A percentile compares a stretch with the other conserved stretches of the same genome.
Evolutionary conservation across 2,329 filamentous ascomycete genomes (phyloP).

Genomic region (Botrytis cinerea): DNA sequence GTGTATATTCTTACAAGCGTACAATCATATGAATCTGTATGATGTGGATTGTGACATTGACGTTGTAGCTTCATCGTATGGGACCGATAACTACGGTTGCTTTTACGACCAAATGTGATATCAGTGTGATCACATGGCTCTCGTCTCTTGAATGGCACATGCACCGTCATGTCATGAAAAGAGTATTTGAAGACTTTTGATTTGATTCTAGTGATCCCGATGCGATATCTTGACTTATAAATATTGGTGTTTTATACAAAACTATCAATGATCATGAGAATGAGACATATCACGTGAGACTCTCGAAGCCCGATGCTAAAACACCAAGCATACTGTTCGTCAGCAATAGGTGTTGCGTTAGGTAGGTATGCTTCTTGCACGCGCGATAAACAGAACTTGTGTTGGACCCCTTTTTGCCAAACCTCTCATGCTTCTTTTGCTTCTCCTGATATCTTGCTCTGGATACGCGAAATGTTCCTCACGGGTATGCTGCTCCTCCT

Average conservation of each 20-base stretch:
- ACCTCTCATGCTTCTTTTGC: background rate
- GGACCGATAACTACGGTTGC: background rate
- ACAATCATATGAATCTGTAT: background rate
- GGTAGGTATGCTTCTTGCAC: background rate
- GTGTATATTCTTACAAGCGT: background rate
- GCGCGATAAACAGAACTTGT: background rate
- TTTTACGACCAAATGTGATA: background rate
- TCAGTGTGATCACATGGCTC: background rate
- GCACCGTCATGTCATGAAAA: background rate
- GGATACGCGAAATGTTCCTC: background rate
- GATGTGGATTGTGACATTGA: background rate
- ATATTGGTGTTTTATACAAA: background rate
- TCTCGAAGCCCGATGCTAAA: background rate
- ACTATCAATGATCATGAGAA: background rate
- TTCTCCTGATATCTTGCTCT: background rate
- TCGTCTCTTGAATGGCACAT: background rate
- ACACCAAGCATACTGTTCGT: background rate
- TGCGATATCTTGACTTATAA: background rate
- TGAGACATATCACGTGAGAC: background rate
- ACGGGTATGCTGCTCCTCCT: background rate
- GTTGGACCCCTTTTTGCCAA: background rate
- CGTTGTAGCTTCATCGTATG: background rate
- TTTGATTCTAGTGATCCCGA: background rate
- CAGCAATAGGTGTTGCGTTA: background rate
- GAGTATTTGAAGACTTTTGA: background rate